A percentile compares a stretch with the other conserved stretches of the same genome.
These are phyloP conservation scores for Imleria badia DNA, from an alignment of 768 basidiomycete genomes.

Conservation along the genomic window DNA sequence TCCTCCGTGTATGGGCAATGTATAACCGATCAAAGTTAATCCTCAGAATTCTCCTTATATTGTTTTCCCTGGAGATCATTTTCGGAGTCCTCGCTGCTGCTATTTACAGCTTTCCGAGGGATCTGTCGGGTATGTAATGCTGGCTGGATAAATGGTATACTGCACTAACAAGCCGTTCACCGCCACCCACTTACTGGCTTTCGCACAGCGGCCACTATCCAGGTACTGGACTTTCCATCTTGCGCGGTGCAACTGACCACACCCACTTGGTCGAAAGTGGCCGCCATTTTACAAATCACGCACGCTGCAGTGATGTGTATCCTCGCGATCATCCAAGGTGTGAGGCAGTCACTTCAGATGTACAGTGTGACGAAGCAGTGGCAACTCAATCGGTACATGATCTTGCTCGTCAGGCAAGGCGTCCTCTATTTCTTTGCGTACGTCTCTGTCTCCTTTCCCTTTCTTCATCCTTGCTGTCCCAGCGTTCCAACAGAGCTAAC, in stretches of 20 bases:
- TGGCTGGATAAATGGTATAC: background rate
- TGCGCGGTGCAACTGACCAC: background rate
- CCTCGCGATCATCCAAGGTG: background rate
- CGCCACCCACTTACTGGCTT: too few species aligned
- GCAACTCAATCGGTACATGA: background rate
- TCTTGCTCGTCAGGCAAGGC: background rate
- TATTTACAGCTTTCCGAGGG: background rate
- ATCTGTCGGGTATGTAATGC: background rate
- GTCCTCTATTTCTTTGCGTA: background rate
- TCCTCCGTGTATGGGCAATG: background rate
- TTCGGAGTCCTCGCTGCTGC: background rate
- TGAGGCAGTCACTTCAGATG: background rate
- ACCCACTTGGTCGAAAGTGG: background rate
- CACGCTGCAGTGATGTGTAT: background rate
- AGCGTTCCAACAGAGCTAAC: background rate
- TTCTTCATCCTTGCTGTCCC: too few species aligned
- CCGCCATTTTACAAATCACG: background rate
- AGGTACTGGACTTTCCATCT: background rate
- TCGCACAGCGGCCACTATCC: background rate
- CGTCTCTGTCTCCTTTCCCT: background rate
- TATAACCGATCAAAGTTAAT: conserved; percentile 1
- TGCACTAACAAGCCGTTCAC: background rate
- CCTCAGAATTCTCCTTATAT: background rate
- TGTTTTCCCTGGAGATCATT: background rate
- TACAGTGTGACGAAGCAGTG: background rate